A percentile compares a stretch with the other conserved stretches of the same genome.
Evolutionary conservation across 78 protist genomes (phyloP).

Genomic region (Emiliania huxleyi): DNA sequence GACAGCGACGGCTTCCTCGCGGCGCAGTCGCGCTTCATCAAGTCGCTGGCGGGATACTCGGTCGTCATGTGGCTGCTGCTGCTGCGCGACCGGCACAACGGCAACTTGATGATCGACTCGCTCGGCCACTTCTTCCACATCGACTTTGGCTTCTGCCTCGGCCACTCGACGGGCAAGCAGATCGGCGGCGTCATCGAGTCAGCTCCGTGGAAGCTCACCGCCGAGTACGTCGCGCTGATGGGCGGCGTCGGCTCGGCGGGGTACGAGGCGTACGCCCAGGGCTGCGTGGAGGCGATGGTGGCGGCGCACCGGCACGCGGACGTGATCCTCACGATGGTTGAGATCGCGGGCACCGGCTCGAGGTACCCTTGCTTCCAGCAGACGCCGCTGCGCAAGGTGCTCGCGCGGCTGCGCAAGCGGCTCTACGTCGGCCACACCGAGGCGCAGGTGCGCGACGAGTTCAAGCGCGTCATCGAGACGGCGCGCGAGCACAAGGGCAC

Average conservation of each 20-base stretch:
- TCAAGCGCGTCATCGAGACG: neutral
- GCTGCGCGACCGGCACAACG: slow-evolving; percentile 30
- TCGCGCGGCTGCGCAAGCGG: neutral
- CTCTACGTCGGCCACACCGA: neutral
- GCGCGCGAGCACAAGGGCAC: neutral
- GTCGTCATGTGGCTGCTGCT: neutral
- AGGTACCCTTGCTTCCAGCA: neutral
- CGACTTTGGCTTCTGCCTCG: slow-evolving; percentile 11
- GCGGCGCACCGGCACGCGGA: neutral
- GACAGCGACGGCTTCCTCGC: neutral
- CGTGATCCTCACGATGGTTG: neutral
- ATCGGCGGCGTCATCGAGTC: neutral
- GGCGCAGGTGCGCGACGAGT: neutral
- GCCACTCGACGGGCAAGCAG: slow-evolving; percentile 8
- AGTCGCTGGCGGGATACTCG: slow-evolving; percentile 1
- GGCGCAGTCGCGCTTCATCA: neutral
- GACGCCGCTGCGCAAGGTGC: neutral
- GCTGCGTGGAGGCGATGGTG: neutral
- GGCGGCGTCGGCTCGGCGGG: neutral
- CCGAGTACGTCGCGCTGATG: neutral
- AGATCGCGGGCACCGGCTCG: slow-evolving; percentile 9
- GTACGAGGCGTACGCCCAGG: neutral
- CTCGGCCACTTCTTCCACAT: slow-evolving; percentile 10
- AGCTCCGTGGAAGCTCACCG: neutral
- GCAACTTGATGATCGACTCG: neutral